Conservation (phyloP, 2,329 filamentous ascomycete genomes). For the Aspergillus ochraceoroseus region DNA sequence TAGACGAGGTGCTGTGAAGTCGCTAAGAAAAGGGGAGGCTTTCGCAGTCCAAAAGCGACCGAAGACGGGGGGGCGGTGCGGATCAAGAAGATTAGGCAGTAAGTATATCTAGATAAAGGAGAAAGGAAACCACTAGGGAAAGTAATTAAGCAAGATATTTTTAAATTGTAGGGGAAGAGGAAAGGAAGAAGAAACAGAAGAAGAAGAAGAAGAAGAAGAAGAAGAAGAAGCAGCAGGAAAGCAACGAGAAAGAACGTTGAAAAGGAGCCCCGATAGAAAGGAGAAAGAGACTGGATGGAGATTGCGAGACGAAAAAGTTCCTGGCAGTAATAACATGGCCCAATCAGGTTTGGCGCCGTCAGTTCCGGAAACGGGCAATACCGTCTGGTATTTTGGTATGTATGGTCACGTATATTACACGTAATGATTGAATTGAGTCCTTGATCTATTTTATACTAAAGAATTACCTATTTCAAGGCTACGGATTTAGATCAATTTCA, state of each 20-base stretch:
- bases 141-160: neutral
- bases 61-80: constrained; percentile 1
- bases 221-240: neutral
- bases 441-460: no score
- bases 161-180: no score
- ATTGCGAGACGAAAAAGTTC: constrained; percentile 9
- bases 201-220: constrained; percentile 1
- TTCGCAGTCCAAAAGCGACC: neutral
- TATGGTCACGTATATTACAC: neutral
- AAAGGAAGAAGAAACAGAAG: constrained; percentile 2
- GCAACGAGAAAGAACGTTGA: neutral
- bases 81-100: neutral
- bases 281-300: constrained; percentile 10
- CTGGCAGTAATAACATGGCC: neutral
- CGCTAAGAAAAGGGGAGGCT: constrained; percentile 6
- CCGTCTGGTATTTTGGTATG: no score
- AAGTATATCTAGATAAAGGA: no score
- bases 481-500: no score
- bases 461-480: no score
- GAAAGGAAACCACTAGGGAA: neutral
- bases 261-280: constrained; percentile 3
- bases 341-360: neutral
- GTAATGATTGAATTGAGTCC: no score
- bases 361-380: constrained; percentile 11
- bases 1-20: constrained; percentile 3